Percentiles rank a stretch among this genome's conserved stretches.
phyloP scores from a whole-genome alignment of 345 rosid genomes.

The Tarenaya hassleriana region DNA sequence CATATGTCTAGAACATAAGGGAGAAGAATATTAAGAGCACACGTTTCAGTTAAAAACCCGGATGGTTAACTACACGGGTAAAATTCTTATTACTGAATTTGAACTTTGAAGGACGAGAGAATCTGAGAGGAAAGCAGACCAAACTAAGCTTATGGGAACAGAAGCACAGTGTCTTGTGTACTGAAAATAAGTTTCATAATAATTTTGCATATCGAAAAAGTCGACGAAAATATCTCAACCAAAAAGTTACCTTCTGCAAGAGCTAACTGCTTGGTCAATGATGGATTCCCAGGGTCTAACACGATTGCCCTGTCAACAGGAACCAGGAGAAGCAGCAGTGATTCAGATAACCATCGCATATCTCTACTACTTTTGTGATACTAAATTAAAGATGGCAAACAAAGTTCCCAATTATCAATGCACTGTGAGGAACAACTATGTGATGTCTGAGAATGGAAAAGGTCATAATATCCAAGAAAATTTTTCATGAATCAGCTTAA shows the following conservation, averaged over 20 bases:
- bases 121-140: neutral
- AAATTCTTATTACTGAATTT: slow-evolving; percentile 13
- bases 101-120: slow-evolving; percentile 12
- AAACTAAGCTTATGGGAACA: too few species aligned
- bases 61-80: slow-evolving; percentile 1
- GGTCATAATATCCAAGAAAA: slow-evolving; percentile 7
- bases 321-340: slow-evolving; percentile 8
- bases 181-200: slow-evolving; percentile 1
- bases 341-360: slow-evolving; percentile 5
- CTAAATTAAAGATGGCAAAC: slow-evolving; percentile 15
- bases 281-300: slow-evolving; percentile 76
- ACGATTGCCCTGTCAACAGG: slow-evolving; percentile 67
- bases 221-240: neutral
- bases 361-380: slow-evolving; percentile 10
- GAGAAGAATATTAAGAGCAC: slow-evolving; percentile 20
- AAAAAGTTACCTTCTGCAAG: slow-evolving; percentile 70
- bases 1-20: slow-evolving; percentile 12
- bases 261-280: slow-evolving; percentile 64
- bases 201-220: neutral
- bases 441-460: slow-evolving; percentile 2
- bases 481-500: slow-evolving; percentile 7
- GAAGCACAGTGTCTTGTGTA: too few species aligned
- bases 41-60: slow-evolving; percentile 19
- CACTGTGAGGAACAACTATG: slow-evolving; percentile 11
- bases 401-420: slow-evolving; percentile 9